Evolutionary conservation across 768 basidiomycete genomes (phyloP), one percentile per base, ranked within the genome.

Genomic region (Leccinellum rugosiceps): DNA sequence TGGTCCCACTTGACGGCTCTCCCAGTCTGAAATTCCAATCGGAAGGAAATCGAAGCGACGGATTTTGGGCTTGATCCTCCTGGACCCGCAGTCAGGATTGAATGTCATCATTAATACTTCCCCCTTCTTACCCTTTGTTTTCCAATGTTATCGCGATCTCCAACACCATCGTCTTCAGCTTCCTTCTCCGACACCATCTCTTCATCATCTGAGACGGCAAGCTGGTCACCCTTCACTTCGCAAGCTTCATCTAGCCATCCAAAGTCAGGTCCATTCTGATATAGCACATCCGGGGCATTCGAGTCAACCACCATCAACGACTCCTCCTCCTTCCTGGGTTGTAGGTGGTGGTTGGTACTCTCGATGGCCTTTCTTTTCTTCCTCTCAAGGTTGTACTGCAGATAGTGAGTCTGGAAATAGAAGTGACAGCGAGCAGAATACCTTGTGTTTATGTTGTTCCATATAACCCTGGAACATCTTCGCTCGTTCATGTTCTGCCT

Each of bases 181-280:
- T 56, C 64, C 38, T 19, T 57, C 26, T 62, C 59, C 5, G 58
- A 45, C 5, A 52, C 62, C n/a, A 47, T 28, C 34, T 58, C 56
- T 5, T 62, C 62, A 21, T 66, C 59, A 4, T 28, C 62, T 45
- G 56, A 38, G 17, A 63, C n/a, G 25, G 49, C 34, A 46, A 72
- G 41, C 19, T 43, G 61, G 52, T 71, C 70, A 11, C 70, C 71
- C 48, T 56, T 67, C 46, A 71, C 67, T 41, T 55, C 32, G 30
- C 69, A 71, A 17, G 69, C 63, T 28, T 69, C 60, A 11, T 71
- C 69, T 28, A 73, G 25, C 70, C 71, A 73, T 17, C 51, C 53
- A 35, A 67, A 44, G 26, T 68, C 63, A 6, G 48, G 52, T 31
- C 21, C 48, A 46, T 53, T 57, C 23, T 57, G 52, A 34, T 46